phyloP scores from a whole-genome alignment of 2,329 filamentous ascomycete genomes.

The Eurotiales sp. region DNA sequence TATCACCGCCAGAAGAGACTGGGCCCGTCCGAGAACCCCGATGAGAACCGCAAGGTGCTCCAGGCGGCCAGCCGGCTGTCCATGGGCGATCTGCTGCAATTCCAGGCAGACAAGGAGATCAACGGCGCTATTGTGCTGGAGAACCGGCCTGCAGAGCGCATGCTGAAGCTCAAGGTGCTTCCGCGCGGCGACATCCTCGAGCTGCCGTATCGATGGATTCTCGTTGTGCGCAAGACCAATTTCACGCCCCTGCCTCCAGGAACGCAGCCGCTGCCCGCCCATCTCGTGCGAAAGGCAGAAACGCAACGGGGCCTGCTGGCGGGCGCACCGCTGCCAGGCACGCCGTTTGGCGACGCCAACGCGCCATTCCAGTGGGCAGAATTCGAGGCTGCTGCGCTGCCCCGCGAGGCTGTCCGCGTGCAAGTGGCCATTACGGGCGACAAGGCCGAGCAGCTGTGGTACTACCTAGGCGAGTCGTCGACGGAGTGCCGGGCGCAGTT shows the following conservation, averaged over 20 bases:
- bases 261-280: constrained; percentile 45
- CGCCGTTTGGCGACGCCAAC: constrained; percentile 58
- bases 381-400: constrained; percentile 63
- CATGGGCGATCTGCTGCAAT: constrained; percentile 74
- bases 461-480: constrained; percentile 80
- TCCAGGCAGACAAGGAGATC: constrained; percentile 81
- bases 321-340: constrained; percentile 62
- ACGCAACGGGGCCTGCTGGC: constrained; percentile 54
- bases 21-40: constrained; percentile 62
- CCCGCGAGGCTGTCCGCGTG: constrained; percentile 57
- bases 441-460: constrained; percentile 75
- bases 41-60: constrained; percentile 65
- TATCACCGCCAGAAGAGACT: constrained; percentile 88
- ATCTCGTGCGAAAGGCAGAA: constrained; percentile 50
- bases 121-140: constrained; percentile 86
- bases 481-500: constrained; percentile 90
- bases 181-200: constrained; percentile 62
- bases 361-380: constrained; percentile 68
- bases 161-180: constrained; percentile 73
- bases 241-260: constrained; percentile 45
- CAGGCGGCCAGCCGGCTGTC: constrained; percentile 66
- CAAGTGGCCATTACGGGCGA: constrained; percentile 61
- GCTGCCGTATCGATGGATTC: constrained; percentile 56
- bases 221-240: constrained; percentile 48
- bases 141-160: constrained; percentile 72